Base-by-base conservation (phyloP, 2,329 filamentous ascomycete genomes). In the Aschersonia sp. region DNA sequence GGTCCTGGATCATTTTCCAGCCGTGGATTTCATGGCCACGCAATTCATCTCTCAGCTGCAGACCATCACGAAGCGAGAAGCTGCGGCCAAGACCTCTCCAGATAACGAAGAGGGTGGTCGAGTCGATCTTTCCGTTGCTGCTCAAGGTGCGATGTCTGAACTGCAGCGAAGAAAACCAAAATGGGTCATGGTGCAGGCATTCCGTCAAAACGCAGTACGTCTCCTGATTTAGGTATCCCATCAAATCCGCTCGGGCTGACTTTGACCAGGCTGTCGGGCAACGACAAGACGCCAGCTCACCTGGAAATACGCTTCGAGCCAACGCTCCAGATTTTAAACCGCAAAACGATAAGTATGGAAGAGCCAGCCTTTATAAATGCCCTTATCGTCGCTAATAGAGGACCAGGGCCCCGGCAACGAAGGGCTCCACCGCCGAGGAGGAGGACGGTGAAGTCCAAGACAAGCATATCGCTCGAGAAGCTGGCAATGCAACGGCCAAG, bases 1-100 rank as follows among this genome's bases (percentile, higher is more conserved):
- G 9, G 74, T 95, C 44, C 76, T 87, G 30, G 80, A 87, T 46
- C 76, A 81, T 57, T 98, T 95, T 72, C 94, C 92, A 4, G 83
- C 82, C 12, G 79, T 97, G 49, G 87, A 94, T 58, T 92, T 87
- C 63, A 90, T 94, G 74, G 92, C 87, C 35, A 72, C 70, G 40
- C 75, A 77, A 54, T 79, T 83, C 51, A 72, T 76, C 33, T 69
- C 75, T 37, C 73, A 85, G 54, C 71, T 86, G 22, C 77, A 80
- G 54, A 73, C 71, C n/a, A 80, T 89, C 49, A 73, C 77, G 29
- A 72, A 76, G 43, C 70, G 84, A 51, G 79, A 83, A 57, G 65
- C 68, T 6, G 69, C 70, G 5, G 63, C 70, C 12, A 76, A 75
- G 56, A 61, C 62, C 14, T 65, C 66, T 2, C 54, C 61, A 1